Conservation (phyloP, 305 asterid species). For the Andrographis paniculata region DNA sequence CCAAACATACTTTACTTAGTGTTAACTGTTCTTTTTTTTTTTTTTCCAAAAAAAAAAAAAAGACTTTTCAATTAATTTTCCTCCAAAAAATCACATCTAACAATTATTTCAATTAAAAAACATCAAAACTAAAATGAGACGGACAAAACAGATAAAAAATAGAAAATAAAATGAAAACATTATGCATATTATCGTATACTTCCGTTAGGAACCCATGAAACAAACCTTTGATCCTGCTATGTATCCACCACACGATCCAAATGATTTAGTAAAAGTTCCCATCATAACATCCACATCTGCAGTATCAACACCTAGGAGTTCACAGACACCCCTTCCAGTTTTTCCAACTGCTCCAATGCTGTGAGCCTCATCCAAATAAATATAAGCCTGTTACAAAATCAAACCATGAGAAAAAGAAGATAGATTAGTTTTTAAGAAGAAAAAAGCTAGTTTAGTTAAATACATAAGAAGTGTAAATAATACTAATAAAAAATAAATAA, state of each 20-base stretch:
- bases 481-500: too few species aligned
- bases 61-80: too few species aligned
- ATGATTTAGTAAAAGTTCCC: constrained; percentile 99
- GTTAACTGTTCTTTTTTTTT: too few species aligned
- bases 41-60: too few species aligned
- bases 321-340: constrained; percentile 96
- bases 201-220: constrained; percentile 11
- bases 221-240: constrained; percentile 93
- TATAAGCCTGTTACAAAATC: constrained; percentile 54
- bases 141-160: too few species aligned
- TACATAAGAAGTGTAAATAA: too few species aligned
- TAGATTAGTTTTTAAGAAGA: constrained; percentile 11
- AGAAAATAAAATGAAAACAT: too few species aligned
- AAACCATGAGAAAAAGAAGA: constrained; percentile 14
- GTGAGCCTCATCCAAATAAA: constrained; percentile 98
- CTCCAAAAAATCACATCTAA: too few species aligned
- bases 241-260: constrained; percentile 99
- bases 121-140: too few species aligned
- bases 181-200: too few species aligned
- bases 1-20: too few species aligned
- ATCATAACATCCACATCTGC: constrained; percentile 94
- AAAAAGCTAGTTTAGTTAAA: neutral
- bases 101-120: too few species aligned
- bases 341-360: constrained; percentile 99
- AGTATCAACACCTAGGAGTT: constrained; percentile 92